These are phyloP conservation scores for Volvox africanus DNA, from an alignment of 139 green algal species.

Conservation along the genomic window DNA sequence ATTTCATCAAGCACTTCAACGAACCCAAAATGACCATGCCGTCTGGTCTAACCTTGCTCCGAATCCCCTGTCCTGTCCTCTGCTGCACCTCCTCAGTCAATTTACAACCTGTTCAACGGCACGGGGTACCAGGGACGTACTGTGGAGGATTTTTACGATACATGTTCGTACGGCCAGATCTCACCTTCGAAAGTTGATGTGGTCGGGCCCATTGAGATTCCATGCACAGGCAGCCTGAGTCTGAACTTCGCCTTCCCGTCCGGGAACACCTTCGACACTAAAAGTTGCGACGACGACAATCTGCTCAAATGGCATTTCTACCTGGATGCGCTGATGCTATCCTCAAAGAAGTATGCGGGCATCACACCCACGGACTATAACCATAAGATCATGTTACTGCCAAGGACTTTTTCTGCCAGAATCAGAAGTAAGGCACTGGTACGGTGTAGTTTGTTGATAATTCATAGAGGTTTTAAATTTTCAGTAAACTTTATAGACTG, in stretches of 20 bases:
- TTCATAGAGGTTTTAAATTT: too few relatives aligned
- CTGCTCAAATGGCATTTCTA: constrained; percentile 27
- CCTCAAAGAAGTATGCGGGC: neutral
- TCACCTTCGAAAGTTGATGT: neutral
- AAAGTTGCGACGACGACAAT: neutral
- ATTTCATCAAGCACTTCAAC: too few relatives aligned
- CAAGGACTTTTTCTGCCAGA: neutral
- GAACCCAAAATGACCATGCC: too few relatives aligned
- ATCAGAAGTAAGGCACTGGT: neutral
- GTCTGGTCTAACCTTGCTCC: too few relatives aligned
- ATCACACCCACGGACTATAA: neutral
- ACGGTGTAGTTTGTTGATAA: too few relatives aligned
- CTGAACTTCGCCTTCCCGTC: neutral
- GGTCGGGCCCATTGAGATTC: neutral
- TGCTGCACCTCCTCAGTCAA: neutral
- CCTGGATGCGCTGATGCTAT: neutral
- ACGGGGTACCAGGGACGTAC: neutral
- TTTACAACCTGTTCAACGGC: constrained; percentile 5
- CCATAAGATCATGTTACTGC: constrained; percentile 1
- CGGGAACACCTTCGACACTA: constrained; percentile 4
- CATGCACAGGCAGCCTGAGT: neutral
- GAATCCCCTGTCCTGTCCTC: too few relatives aligned
- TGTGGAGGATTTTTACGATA: neutral
- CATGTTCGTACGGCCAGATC: constrained; percentile 1
- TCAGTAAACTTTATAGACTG: too few relatives aligned